A percentile compares a stretch with the other conserved stretches of the same genome.
phyloP scores from a whole-genome alignment of 2,329 filamentous ascomycete genomes.

The Aureobasidium zeae region DNA sequence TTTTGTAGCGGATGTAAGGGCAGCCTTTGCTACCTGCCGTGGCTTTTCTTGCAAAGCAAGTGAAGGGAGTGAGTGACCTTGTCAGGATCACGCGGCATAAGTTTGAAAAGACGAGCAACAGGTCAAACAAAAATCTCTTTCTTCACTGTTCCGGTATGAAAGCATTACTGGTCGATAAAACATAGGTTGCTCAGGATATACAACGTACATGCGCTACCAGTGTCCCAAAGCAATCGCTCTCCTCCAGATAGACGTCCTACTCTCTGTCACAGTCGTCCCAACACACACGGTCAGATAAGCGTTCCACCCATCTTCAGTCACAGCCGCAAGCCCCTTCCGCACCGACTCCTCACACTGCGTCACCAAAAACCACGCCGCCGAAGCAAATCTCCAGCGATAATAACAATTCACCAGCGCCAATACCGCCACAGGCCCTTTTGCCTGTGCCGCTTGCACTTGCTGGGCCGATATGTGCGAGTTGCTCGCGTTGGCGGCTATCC shows the following conservation, averaged over 20 bases:
- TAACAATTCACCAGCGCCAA: constrained; percentile 44
- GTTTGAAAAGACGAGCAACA: too few species aligned
- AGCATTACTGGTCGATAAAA: too few species aligned
- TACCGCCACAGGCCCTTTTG: constrained; percentile 35
- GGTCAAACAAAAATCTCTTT: too few species aligned
- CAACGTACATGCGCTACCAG: too few species aligned
- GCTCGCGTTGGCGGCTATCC: constrained; percentile 30
- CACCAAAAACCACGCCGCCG: constrained; percentile 52
- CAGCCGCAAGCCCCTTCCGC: constrained; percentile 37
- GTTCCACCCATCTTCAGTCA: constrained; percentile 42
- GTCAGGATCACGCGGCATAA: too few species aligned
- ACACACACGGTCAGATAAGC: constrained; percentile 48
- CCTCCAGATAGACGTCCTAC: constrained; percentile 42
- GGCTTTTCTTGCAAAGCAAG: too few species aligned
- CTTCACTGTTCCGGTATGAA: too few species aligned
- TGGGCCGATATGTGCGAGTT: constrained; percentile 21
- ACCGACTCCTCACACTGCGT: constrained; percentile 44
- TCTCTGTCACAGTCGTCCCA: constrained; percentile 38
- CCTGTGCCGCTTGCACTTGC: constrained; percentile 26
- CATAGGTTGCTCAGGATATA: too few species aligned
- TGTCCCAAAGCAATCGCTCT: constrained; percentile 33
- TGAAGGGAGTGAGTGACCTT: too few species aligned
- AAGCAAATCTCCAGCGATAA: constrained; percentile 47
- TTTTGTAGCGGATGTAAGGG: too few species aligned
- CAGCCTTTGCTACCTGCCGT: too few species aligned